These are phyloP conservation scores for Fraxinus velutina DNA, from an alignment of 305 asterid genomes.

Conservation along the genomic window DNA sequence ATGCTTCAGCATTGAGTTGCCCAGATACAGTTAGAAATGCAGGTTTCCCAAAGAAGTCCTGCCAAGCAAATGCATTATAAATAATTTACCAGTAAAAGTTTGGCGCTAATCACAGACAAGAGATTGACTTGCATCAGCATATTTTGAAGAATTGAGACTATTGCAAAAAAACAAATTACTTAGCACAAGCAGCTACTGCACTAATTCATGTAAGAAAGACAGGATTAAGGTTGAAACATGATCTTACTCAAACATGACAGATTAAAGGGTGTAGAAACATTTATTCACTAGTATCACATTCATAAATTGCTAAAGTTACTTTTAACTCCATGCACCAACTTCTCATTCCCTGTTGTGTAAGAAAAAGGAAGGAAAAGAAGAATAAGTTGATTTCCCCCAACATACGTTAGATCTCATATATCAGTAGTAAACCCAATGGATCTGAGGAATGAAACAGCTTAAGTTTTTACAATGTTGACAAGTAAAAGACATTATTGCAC, in stretches of 20 bases:
- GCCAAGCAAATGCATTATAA: conserved; percentile 26
- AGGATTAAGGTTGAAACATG: not conserved
- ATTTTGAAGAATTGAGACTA: not conserved
- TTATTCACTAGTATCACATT: not conserved
- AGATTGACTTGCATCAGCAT: conserved; percentile 12
- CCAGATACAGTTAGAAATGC: conserved; percentile 97
- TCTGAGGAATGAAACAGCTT: not conserved
- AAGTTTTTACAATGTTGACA: conserved; percentile 1
- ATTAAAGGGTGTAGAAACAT: not conserved
- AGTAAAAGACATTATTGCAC: not conserved
- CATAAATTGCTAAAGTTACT: not conserved
- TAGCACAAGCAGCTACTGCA: not conserved
- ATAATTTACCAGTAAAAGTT: conserved; percentile 10
- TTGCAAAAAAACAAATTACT: not conserved
- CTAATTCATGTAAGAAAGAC: not conserved
- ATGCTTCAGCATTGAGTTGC: conserved; percentile 97
- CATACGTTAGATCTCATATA: not conserved
- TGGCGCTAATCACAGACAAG: conserved; percentile 19
- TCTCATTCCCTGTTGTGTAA: not conserved
- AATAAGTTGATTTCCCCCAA: not conserved
- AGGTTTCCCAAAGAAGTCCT: conserved; percentile 96
- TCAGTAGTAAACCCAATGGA: not conserved
- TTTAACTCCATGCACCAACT: not conserved
- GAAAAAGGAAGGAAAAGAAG: not conserved
- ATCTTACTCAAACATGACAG: not conserved